Base-by-base conservation (phyloP, 139 green algal species). In the Chlorella sp. region DNA sequence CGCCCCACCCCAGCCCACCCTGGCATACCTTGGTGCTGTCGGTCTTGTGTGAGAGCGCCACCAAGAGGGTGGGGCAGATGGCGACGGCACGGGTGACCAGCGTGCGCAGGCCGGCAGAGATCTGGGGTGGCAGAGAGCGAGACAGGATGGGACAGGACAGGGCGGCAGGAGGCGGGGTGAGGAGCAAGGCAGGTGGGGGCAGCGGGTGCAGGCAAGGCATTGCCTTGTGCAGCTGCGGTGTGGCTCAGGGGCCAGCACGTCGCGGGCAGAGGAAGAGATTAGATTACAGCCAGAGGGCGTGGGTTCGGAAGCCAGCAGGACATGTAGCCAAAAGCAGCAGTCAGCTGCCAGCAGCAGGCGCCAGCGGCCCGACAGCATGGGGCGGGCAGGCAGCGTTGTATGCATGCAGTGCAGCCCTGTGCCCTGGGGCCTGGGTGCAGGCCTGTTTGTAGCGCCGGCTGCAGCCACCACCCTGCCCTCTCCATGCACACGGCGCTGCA, bases 61-160 rank as follows among this genome's bases (percentile, higher is more conserved):
- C 91, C 26, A 94, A 26, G 73, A 96, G 89, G 1, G 93, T 94
- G 42, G 94, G 94, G 24, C 71, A 90, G 22, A 96, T 83, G 66
- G 93, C 91, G 26, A 95, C 90, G 1, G 34, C 79, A 3, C 94
- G 83, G 16, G 94, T 96, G 64, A 96, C 48, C 53, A 94, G 73
- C 39, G 91, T 89, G 48, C 94, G 88, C 81, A 89, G 75, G 40
- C 81, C 93, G 12, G 91, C 88, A 37, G 85, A 68, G 18, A 91
- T 81, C 77, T 91, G 81, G 37, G 15, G 30, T 11, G 68, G n/a
- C 68, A 61, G 40, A 34, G 61, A 64, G 7, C 19, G 5, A 75
- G 37, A 64, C 4, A 36, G 61, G 61, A 32, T 64, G 78, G 24
- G 9, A 64, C 4, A n/a, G 30, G 69, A 19, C 69, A 36, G 26